Conservation (phyloP, 345 rosid species). For the Lenwebbia sp. region DNA sequence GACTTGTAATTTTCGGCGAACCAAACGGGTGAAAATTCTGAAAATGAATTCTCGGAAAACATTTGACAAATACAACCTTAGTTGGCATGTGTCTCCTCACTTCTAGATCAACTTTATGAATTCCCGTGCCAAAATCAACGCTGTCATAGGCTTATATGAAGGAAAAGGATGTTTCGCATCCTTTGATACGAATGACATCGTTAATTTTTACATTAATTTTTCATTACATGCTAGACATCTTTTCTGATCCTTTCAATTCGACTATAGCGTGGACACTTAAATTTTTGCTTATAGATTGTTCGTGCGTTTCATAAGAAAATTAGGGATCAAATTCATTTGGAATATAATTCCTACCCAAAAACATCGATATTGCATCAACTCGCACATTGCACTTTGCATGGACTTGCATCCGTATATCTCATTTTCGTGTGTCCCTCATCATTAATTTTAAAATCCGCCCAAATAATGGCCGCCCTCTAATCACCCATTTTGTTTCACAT, state of each 20-base stretch:
- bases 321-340: neutral
- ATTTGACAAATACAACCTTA: neutral
- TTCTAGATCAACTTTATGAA: neutral
- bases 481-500: neutral
- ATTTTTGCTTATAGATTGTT: neutral
- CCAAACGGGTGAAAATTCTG: no score
- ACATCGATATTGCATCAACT: neutral
- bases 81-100: neutral
- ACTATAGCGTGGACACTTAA: neutral
- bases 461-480: neutral
- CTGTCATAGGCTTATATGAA: neutral
- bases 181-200: rapidly evolving
- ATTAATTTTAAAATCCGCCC: neutral
- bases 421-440: neutral
- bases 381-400: neutral
- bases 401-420: neutral
- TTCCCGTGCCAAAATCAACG: neutral
- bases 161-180: neutral
- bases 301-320: neutral
- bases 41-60: no score
- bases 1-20: no score
- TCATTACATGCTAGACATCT: neutral
- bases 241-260: neutral
- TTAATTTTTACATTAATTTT: neutral
- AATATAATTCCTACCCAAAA: neutral